Evolutionary conservation across 257 asterid species (phyloP).

Genomic region (Solanum megistacrolobum): DNA sequence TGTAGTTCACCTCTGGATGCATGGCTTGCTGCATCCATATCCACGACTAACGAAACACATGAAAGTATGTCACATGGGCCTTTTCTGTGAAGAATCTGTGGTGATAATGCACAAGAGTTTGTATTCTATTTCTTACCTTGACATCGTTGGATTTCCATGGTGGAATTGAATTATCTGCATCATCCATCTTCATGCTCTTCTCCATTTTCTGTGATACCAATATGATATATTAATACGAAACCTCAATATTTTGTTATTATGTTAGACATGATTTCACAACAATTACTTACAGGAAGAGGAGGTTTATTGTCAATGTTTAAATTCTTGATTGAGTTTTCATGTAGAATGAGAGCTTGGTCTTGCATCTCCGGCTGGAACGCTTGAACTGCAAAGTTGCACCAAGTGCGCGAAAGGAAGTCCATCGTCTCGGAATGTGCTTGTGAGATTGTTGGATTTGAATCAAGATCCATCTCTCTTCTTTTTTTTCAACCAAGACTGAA

Average conservation of each 20-base stretch:
- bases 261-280: not conserved
- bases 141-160: slow-evolving; percentile 79
- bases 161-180: slow-evolving; percentile 46
- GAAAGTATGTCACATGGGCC: not conserved
- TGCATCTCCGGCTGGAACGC: slow-evolving; percentile 49
- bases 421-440: slow-evolving; percentile 93
- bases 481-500: not conserved
- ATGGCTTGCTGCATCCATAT: slow-evolving; percentile 99
- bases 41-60: slow-evolving; percentile 55
- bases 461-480: slow-evolving; percentile 33
- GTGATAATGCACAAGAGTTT: not conserved
- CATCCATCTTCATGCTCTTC: slow-evolving; percentile 39
- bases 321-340: slow-evolving; percentile 26
- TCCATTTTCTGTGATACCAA: slow-evolving; percentile 40
- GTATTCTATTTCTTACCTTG: slow-evolving; percentile 34
- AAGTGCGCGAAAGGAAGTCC: slow-evolving; percentile 75
- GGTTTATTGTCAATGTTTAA: slow-evolving; percentile 23
- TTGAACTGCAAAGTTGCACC: slow-evolving; percentile 86
- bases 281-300: slow-evolving; percentile 40
- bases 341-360: slow-evolving; percentile 45
- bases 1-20: slow-evolving; percentile 92
- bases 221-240: not conserved
- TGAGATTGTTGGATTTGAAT: slow-evolving; percentile 44
- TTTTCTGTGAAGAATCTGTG: not conserved
- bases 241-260: not conserved